Percentiles rank a stretch among this genome's conserved stretches.
Evolutionary conservation across 2,329 filamentous ascomycete species (phyloP).

Genomic region (Colletotrichum simmondsii): DNA sequence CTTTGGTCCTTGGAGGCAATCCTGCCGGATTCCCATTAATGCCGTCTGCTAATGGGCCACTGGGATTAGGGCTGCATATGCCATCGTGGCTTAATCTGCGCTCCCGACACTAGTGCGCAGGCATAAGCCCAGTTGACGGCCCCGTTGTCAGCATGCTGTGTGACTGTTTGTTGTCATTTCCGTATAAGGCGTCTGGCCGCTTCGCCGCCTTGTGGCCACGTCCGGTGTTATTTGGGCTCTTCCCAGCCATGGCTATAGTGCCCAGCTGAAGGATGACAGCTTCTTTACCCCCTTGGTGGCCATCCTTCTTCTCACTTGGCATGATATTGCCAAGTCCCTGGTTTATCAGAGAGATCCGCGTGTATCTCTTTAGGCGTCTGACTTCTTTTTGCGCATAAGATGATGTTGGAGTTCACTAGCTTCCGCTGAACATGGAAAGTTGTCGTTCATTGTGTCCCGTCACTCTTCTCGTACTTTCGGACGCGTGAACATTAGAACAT

Average conservation of each 20-base stretch:
- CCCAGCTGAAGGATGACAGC: not conserved
- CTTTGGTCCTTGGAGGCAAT: constrained; percentile 14
- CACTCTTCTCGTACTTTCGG: too few species aligned
- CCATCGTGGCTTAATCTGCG: constrained; percentile 26
- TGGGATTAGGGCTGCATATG: constrained; percentile 34
- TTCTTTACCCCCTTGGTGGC: not conserved
- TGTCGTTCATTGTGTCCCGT: too few species aligned
- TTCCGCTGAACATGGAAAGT: too few species aligned
- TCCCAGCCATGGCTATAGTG: not conserved
- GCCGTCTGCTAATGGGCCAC: constrained; percentile 20
- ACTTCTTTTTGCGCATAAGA: too few species aligned
- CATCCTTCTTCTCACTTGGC: not conserved
- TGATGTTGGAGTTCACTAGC: too few species aligned
- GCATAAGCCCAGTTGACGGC: constrained; percentile 25
- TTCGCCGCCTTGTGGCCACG: not conserved
- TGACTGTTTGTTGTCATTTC: not conserved
- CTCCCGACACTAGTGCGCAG: constrained; percentile 29
- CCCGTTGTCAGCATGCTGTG: constrained; percentile 16
- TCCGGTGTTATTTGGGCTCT: not conserved
- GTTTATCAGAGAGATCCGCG: too few species aligned
- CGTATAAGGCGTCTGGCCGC: not conserved
- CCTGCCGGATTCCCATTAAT: constrained; percentile 4
- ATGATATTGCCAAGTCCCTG: not conserved
- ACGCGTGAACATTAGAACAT: too few species aligned
- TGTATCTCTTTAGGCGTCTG: too few species aligned